These are phyloP conservation scores for Coffea canephora DNA, from an alignment of 257 asterid species.

Conservation along the genomic window DNA sequence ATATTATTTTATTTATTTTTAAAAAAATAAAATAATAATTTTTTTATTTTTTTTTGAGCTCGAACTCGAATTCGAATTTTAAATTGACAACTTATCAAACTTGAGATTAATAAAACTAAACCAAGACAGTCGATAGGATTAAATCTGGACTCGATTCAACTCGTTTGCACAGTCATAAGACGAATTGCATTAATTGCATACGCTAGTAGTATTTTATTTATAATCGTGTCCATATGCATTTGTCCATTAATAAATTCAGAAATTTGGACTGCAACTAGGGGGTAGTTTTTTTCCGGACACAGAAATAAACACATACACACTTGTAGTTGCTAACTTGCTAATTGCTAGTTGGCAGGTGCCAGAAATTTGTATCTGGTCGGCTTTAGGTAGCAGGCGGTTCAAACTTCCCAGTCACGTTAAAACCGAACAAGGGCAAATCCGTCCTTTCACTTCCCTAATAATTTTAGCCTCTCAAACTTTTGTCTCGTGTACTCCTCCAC, in stretches of 20 bases:
- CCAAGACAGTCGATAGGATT: no score
- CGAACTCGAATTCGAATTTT: no score
- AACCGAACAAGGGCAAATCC: neutral
- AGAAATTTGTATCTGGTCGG: neutral
- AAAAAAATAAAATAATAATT: no score
- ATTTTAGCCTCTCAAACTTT: slow-evolving; percentile 22
- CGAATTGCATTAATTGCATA: neutral
- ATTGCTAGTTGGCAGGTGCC: neutral
- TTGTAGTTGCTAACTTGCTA: neutral
- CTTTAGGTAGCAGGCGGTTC: neutral
- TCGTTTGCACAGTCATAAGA: no score
- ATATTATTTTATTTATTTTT: no score
- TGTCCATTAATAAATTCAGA: neutral
- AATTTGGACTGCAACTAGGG: neutral
- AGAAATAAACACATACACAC: no score
- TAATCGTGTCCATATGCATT: neutral
- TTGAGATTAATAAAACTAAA: no score
- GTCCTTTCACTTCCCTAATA: neutral
- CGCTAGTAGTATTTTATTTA: neutral
- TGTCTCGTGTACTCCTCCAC: slow-evolving; percentile 14
- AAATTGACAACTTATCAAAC: no score
- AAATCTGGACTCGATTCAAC: no score
- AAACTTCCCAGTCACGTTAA: neutral
- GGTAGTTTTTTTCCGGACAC: neutral
- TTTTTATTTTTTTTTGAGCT: no score